Evolutionary conservation across 2,329 filamentous ascomycete species (phyloP), one percentile per base, ranked within the genome.

Genomic region (Lasiodiplodia sp.): DNA sequence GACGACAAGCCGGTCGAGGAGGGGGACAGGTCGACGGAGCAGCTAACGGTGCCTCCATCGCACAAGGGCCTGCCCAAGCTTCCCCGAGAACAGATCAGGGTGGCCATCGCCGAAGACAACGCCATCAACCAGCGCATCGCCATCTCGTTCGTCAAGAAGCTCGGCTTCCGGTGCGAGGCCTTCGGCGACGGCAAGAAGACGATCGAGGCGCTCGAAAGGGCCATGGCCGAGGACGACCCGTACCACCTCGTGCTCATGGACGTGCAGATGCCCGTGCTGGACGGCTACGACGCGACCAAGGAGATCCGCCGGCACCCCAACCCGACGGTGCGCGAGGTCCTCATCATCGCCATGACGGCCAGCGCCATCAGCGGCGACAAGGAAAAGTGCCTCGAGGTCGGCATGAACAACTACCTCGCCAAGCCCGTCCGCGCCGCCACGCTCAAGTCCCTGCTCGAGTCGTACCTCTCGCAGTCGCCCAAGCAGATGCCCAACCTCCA

Each of bases 261-360:
- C 77, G 93, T 97, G 3, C 94, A 97, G 80, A 97, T 97, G 94
- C 94, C 94, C 0, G 89, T 96, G 3, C 87, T 97, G 10, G 94
- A 97, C 77, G 94, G 94, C 6, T 97, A 97, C 77, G 92, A 97
- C 79, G 94, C 94, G 1, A 97, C 94, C 0, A 91, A 91, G 72
- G 86, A 93, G 69, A 89, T 97, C 55, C 90, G 94, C 11, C 88
- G 88, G 72, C 94, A 97, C 78, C 79, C 88, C 0, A 87, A 93
- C 69, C 90, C 93, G 44, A 87, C 87, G 8, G 93, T 98, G 12
- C 87, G 92, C 65, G 90, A 92, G 72, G 88, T 96, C 1, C 84
- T 97, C n/a, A 92, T 98, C 60, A 97, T 98, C 73, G 95, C 95
- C 67, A 97, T 98, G 95, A 98, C 95, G 0, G 95, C 95, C 1